phyloP scores from a whole-genome alignment of 2,329 filamentous ascomycete genomes.

The Penicillium janthinellum region DNA sequence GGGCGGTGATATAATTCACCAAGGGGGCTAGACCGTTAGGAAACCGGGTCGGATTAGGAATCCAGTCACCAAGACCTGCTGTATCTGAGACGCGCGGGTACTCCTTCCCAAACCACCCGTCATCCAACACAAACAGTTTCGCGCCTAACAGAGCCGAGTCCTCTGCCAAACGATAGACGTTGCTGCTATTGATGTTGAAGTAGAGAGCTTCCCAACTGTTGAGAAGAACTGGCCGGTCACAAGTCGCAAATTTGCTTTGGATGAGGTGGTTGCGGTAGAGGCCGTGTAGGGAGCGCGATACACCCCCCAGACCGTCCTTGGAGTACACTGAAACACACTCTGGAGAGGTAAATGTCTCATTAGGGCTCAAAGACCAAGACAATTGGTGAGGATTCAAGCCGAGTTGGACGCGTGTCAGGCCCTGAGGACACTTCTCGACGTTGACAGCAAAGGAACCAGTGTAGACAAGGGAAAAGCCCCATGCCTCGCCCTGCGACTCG shows the following conservation, averaged over 20 bases:
- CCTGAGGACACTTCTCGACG: slow-evolving; percentile 65
- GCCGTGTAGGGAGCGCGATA: slow-evolving; percentile 64
- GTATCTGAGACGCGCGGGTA: slow-evolving; percentile 61
- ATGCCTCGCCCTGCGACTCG: slow-evolving; percentile 62
- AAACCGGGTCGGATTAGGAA: slow-evolving; percentile 60
- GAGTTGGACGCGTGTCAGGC: slow-evolving; percentile 60
- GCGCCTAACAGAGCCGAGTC: slow-evolving; percentile 61
- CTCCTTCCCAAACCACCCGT: slow-evolving; percentile 68
- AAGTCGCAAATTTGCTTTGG: slow-evolving; percentile 56
- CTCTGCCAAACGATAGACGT: slow-evolving; percentile 57
- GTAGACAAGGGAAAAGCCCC: slow-evolving; percentile 67
- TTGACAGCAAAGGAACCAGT: slow-evolving; percentile 64
- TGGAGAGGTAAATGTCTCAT: slow-evolving; percentile 61
- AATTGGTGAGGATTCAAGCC: slow-evolving; percentile 64
- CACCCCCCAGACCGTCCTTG: slow-evolving; percentile 58
- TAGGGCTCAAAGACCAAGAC: slow-evolving; percentile 59
- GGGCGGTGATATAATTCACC: slow-evolving; percentile 54
- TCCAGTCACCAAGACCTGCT: slow-evolving; percentile 66
- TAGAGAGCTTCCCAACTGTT: slow-evolving; percentile 68
- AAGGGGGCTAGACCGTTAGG: slow-evolving; percentile 58
- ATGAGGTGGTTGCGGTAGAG: slow-evolving; percentile 65
- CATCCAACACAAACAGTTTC: slow-evolving; percentile 65
- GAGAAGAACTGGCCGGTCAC: slow-evolving; percentile 58
- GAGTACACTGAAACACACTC: slow-evolving; percentile 67
- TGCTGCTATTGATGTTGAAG: slow-evolving; percentile 60